Percentiles rank a stretch among this genome's conserved stretches.
Evolutionary conservation across 345 rosid genomes (phyloP).

Genomic region (Hibiscus trionum): DNA sequence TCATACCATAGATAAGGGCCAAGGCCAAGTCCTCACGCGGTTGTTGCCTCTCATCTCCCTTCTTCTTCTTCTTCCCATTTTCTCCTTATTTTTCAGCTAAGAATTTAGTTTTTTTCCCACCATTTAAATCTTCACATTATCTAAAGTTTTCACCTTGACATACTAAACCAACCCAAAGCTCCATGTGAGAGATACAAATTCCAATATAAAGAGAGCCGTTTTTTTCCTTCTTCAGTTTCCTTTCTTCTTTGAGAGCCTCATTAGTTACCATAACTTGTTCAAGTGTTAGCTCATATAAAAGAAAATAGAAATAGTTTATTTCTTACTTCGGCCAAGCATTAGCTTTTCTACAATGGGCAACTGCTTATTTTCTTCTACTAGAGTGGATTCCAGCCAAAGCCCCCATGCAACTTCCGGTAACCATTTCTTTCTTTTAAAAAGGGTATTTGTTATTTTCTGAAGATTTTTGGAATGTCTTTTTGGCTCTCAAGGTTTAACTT

Average conservation of each 20-base stretch:
- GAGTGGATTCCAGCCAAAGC: constrained; percentile 47
- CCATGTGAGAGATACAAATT: neutral
- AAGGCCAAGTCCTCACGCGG: constrained; percentile 8
- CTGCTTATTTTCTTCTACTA: constrained; percentile 62
- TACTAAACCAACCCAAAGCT: neutral
- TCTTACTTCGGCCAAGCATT: neutral
- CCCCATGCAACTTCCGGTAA: constrained; percentile 58
- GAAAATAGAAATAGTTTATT: neutral
- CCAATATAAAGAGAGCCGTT: neutral
- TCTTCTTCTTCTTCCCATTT: neutral
- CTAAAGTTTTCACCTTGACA: neutral
- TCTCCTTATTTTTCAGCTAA: neutral
- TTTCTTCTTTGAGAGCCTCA: neutral
- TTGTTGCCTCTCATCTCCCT: neutral
- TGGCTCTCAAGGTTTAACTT: neutral
- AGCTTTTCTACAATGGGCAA: constrained; percentile 46
- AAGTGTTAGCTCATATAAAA: neutral
- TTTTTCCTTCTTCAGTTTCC: neutral
- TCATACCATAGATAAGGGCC: neutral
- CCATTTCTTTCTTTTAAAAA: neutral
- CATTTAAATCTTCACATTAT: neutral
- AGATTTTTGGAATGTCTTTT: neutral
- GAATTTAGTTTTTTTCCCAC: neutral
- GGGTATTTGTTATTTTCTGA: neutral
- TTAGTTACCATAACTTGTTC: neutral